phyloP scores from a whole-genome alignment of 495 filamentous ascomycete species.

The Choiromyces venosus region DNA sequence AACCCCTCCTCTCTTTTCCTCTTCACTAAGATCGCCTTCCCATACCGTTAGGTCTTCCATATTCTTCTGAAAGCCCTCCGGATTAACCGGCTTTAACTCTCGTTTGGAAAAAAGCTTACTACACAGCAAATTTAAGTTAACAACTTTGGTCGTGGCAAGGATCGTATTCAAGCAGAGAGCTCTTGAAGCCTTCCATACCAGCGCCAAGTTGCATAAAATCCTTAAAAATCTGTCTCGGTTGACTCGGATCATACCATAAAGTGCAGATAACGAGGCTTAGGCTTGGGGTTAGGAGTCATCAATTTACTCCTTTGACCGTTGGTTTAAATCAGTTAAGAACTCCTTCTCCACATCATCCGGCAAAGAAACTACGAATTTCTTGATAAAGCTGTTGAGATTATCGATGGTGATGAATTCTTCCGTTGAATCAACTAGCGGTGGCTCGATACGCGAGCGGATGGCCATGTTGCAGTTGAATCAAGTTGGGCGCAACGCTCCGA shows the following conservation, averaged over 20 bases:
- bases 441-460: constrained; percentile 19
- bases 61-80: neutral
- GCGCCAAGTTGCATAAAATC: neutral
- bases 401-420: neutral
- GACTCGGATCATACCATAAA: neutral
- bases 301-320: neutral
- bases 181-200: neutral
- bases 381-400: neutral
- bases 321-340: neutral
- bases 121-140: neutral
- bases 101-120: neutral
- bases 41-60: neutral
- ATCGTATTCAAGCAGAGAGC: neutral
- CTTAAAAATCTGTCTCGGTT: neutral
- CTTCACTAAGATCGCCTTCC: neutral
- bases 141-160: too few species aligned
- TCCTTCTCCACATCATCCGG: neutral
- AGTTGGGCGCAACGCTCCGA: constrained; percentile 8
- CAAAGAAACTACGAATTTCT: neutral
- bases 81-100: neutral
- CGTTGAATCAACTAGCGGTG: neutral
- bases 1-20: neutral
- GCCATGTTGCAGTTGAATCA: constrained; percentile 26
- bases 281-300: neutral
- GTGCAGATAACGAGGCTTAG: neutral